phyloP scores from a whole-genome alignment of 441 rosid genomes.

The Euphorbia schlechtendalii region DNA sequence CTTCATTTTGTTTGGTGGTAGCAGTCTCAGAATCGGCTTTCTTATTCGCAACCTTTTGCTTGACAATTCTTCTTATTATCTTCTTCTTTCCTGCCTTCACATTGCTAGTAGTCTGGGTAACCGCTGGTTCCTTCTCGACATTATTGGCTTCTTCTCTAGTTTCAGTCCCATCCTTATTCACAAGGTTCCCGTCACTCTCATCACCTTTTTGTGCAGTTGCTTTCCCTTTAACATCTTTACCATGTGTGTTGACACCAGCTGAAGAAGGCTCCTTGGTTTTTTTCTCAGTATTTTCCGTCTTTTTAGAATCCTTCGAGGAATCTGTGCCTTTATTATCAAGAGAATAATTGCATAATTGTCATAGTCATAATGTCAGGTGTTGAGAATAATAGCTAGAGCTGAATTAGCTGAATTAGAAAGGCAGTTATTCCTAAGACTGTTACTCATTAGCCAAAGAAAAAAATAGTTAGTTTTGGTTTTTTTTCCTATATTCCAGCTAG shows the following conservation, averaged over 20 bases:
- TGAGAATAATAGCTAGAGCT: no score
- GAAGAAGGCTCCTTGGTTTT: slow-evolving; percentile 31
- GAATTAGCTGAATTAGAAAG: no score
- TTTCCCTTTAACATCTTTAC: slow-evolving; percentile 43
- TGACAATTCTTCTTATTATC: slow-evolving; percentile 73
- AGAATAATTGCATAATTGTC: slow-evolving; percentile 12
- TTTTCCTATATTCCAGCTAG: no score
- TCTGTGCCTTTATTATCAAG: slow-evolving; percentile 25
- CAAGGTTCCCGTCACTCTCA: slow-evolving; percentile 28
- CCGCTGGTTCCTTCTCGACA: slow-evolving; percentile 36
- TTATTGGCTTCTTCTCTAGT: slow-evolving; percentile 30
- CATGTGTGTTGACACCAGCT: slow-evolving; percentile 31
- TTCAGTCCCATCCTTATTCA: slow-evolving; percentile 31
- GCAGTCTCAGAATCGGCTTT: slow-evolving; percentile 32
- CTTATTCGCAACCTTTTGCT: slow-evolving; percentile 48
- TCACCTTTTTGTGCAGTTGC: slow-evolving; percentile 25
- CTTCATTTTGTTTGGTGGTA: slow-evolving; percentile 38
- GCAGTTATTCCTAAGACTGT: no score
- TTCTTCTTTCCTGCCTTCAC: slow-evolving; percentile 72
- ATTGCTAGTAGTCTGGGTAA: slow-evolving; percentile 34
- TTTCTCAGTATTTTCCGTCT: slow-evolving; percentile 29
- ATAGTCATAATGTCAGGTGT: not conserved
- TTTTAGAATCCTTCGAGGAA: slow-evolving; percentile 35
- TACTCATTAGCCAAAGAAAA: no score
- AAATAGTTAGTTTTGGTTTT: no score